Conservation (phyloP, 2,329 filamentous ascomycete species). For the Botrytis hyacinthi region DNA sequence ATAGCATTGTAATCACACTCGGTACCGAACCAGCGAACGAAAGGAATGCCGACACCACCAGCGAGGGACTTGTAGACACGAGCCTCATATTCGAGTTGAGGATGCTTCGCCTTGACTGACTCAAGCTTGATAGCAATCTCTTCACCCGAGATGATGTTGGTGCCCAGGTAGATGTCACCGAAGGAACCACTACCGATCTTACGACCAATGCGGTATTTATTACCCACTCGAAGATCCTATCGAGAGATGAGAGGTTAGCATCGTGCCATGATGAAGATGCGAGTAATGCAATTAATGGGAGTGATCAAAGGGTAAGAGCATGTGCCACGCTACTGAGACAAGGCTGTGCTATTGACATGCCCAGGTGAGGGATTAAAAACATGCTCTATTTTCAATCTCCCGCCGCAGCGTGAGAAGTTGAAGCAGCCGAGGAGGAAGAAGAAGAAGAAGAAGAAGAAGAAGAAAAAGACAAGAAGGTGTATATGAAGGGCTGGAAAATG, state of each 20-base stretch:
- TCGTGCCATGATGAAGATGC: constrained; percentile 13
- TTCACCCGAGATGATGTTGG: constrained; percentile 99
- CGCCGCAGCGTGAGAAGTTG: constrained; percentile 24
- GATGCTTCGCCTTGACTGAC: constrained; percentile 99
- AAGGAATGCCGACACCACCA: constrained; percentile 95
- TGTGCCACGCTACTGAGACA: constrained; percentile 27
- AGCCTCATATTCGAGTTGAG: constrained; percentile 97
- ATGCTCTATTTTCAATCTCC: constrained; percentile 6
- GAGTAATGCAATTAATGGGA: neutral
- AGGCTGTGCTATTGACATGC: constrained; percentile 29
- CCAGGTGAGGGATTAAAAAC: constrained; percentile 20
- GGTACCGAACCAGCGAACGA: constrained; percentile 98
- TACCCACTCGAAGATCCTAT: constrained; percentile 97
- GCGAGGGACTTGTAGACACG: constrained; percentile 89
- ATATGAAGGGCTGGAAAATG: constrained; percentile 38
- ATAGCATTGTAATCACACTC: constrained; percentile 99
- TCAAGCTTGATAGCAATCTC: constrained; percentile 99
- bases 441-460: too few species aligned
- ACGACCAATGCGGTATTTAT: constrained; percentile 98
- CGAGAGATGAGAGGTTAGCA: constrained; percentile 29
- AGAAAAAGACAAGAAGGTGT: constrained; percentile 34
- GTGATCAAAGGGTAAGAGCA: constrained; percentile 18
- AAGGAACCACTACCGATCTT: constrained; percentile 98
- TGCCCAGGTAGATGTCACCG: constrained; percentile 97
- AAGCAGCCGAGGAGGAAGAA: too few species aligned